Conservation (phyloP, 75 land plant species). For the Sequoia sempervirens region DNA sequence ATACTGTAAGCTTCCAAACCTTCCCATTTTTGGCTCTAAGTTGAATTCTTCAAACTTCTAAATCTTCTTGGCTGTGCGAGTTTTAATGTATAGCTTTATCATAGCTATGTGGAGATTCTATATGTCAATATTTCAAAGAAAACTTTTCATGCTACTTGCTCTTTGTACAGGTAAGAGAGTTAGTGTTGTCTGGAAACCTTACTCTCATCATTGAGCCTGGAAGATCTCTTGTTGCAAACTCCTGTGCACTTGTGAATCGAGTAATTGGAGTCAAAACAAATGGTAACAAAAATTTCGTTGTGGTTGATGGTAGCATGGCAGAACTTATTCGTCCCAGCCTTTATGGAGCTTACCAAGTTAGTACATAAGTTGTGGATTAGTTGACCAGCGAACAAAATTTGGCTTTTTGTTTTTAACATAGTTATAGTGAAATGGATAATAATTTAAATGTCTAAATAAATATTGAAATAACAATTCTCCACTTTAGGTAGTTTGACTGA, state of each 20-base stretch:
- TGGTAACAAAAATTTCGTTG: conserved; percentile 95
- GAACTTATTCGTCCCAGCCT: conserved; percentile 97
- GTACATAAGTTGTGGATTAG: neutral
- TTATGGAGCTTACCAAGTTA: conserved; percentile 93
- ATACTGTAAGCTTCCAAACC: conserved; percentile 47
- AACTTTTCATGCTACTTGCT: neutral
- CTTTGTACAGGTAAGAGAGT: conserved; percentile 62
- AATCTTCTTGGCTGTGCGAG: neutral
- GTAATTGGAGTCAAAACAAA: conserved; percentile 97
- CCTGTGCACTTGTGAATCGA: conserved; percentile 80
- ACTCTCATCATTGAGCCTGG: conserved; percentile 97
- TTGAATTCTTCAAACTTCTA: neutral
- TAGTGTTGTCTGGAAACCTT: conserved; percentile 68
- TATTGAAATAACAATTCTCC: neutral
- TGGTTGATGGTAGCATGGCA: conserved; percentile 98
- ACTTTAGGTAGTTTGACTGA: neutral
- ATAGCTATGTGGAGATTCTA: neutral
- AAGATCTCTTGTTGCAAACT: conserved; percentile 93
- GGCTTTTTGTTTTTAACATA: neutral
- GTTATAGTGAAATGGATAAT: neutral
- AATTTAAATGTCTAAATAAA: neutral
- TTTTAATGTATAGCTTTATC: neutral
- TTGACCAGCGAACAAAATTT: too few relatives aligned
- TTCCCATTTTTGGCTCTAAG: neutral
- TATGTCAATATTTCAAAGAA: neutral